phyloP scores from a whole-genome alignment of 345 rosid genomes.

The Gynandropsis gynandra region DNA sequence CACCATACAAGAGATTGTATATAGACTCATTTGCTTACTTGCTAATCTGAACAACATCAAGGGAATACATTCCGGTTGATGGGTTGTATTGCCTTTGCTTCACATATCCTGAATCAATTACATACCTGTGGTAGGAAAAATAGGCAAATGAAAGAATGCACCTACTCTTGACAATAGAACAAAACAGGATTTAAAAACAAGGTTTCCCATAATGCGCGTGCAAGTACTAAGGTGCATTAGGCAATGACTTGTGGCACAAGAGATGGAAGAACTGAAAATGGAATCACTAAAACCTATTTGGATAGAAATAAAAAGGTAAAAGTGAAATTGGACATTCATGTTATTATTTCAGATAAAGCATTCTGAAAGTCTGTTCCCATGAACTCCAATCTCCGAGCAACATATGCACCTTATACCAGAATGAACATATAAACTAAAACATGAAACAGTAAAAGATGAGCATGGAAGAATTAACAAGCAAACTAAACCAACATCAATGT shows the following conservation, averaged over 20 bases:
- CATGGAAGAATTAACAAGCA: no score
- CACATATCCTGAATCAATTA: slow-evolving; percentile 87
- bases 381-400: no score
- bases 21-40: slow-evolving; percentile 50
- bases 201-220: slow-evolving; percentile 9
- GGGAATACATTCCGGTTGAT: slow-evolving; percentile 93
- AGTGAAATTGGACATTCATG: no score
- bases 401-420: neutral
- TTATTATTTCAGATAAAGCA: neutral
- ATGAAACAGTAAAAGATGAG: no score
- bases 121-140: slow-evolving; percentile 58
- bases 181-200: slow-evolving; percentile 1
- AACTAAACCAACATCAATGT: no score
- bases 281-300: no score
- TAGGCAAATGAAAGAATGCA: slow-evolving; percentile 18
- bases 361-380: neutral
- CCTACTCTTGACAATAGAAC: slow-evolving; percentile 1
- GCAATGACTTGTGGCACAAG: slow-evolving; percentile 5
- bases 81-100: slow-evolving; percentile 96
- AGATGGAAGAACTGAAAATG: neutral
- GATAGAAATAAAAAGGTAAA: no score
- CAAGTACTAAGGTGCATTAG: slow-evolving; percentile 1
- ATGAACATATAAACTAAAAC: neutral
- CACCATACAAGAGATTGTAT: slow-evolving; percentile 10
- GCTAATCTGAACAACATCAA: slow-evolving; percentile 92